A percentile compares a stretch with the other conserved stretches of the same genome.
Conservation (phyloP, 208 protist species). For the Wallacemonas sp. region DNA sequence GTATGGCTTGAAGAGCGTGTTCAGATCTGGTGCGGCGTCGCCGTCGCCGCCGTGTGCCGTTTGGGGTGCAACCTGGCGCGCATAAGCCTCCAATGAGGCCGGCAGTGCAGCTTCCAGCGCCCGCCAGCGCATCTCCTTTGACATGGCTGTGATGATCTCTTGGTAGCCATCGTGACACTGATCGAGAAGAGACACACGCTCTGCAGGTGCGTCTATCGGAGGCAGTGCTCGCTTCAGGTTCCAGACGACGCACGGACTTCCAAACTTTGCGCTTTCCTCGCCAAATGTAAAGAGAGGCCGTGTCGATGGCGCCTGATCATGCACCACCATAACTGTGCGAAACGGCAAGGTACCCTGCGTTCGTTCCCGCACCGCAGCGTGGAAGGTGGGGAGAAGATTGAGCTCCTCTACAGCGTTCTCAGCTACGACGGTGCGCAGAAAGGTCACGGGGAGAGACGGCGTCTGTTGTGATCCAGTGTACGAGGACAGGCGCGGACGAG, state of each 20-base stretch:
- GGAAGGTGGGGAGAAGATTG: conserved; percentile 55
- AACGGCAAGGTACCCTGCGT: conserved; percentile 51
- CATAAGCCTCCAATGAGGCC: conserved; percentile 9
- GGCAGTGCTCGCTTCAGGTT: conserved; percentile 30
- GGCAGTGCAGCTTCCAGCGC: conserved; percentile 29
- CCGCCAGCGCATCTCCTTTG: conserved; percentile 55
- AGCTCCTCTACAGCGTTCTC: conserved; percentile 67
- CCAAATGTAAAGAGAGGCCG: conserved; percentile 41
- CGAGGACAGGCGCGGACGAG: not conserved
- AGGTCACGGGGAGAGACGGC: conserved; percentile 64
- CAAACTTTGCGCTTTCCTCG: conserved; percentile 22
- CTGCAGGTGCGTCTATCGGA: not conserved
- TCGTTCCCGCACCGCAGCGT: conserved; percentile 40
- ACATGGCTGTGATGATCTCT: conserved; percentile 60
- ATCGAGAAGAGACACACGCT: conserved; percentile 53
- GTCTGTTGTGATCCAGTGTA: too few relatives aligned
- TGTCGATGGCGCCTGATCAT: conserved; percentile 65
- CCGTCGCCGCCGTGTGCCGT: too few relatives aligned
- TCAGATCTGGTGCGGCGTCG: not conserved
- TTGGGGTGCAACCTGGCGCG: not conserved
- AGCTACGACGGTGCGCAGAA: conserved; percentile 73
- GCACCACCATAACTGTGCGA: conserved; percentile 71
- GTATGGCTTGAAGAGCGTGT: conserved; percentile 36
- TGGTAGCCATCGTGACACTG: conserved; percentile 74
- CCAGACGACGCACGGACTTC: conserved; percentile 49